phyloP scores from a whole-genome alignment of 805 yeast species.

The Saccharomycopsis sp. region DNA sequence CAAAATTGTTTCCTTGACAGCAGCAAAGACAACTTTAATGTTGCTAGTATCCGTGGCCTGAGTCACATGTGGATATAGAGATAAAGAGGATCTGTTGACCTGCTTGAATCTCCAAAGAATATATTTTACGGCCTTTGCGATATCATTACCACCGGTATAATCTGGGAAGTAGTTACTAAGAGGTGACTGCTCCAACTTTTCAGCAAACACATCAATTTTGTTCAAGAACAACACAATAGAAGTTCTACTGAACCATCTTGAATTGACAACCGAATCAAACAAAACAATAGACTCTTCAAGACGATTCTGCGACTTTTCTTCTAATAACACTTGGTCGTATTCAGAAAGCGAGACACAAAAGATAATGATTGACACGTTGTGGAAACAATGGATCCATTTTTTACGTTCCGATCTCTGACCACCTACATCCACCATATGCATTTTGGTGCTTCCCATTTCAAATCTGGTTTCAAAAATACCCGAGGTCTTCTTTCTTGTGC shows the following conservation, averaged over 20 bases:
- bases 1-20: slow-evolving; percentile 72
- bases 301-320: slow-evolving; percentile 68
- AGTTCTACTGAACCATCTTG: slow-evolving; percentile 86
- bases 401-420: slow-evolving; percentile 89
- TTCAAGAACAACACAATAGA: slow-evolving; percentile 82
- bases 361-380: slow-evolving; percentile 81
- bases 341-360: slow-evolving; percentile 90
- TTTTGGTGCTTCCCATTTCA: slow-evolving; percentile 51
- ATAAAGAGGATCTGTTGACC: slow-evolving; percentile 73
- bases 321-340: slow-evolving; percentile 80
- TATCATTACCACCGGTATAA: slow-evolving; percentile 84
- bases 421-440: slow-evolving; percentile 80
- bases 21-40: slow-evolving; percentile 78
- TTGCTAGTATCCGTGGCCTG: slow-evolving; percentile 93
- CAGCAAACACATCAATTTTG: slow-evolving; percentile 85
- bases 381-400: slow-evolving; percentile 97
- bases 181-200: slow-evolving; percentile 76
- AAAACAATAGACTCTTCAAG: slow-evolving; percentile 75
- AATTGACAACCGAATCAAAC: slow-evolving; percentile 86
- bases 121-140: slow-evolving; percentile 85
- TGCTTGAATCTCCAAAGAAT: slow-evolving; percentile 86
- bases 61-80: slow-evolving; percentile 84
- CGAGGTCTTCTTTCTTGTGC: slow-evolving; percentile 87
- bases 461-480: slow-evolving; percentile 84
- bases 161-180: slow-evolving; percentile 81